Evolutionary conservation across 768 basidiomycete genomes (phyloP).

Genomic region (Amanita jacksonii): DNA sequence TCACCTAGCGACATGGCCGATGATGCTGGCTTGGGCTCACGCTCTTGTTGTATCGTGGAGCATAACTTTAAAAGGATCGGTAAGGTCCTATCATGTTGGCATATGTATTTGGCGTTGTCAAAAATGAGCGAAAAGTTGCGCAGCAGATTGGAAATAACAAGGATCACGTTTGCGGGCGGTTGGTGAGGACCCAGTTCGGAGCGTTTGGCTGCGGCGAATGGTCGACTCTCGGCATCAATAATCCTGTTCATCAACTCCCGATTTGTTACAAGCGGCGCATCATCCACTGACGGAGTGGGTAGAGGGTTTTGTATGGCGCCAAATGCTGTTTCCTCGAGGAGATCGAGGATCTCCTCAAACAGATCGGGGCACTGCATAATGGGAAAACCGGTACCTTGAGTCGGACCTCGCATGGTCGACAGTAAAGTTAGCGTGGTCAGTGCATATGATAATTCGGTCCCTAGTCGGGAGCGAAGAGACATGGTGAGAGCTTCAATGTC

Average conservation of each 20-base stretch:
- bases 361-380: slow-evolving; percentile 71
- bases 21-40: slow-evolving; percentile 36
- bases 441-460: slow-evolving; percentile 81
- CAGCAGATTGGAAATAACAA: slow-evolving; percentile 68
- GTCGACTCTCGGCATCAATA: slow-evolving; percentile 45
- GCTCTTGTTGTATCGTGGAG: slow-evolving; percentile 29
- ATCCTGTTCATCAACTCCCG: slow-evolving; percentile 51
- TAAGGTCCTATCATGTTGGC: slow-evolving; percentile 52
- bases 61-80: slow-evolving; percentile 65
- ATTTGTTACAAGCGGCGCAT: slow-evolving; percentile 46
- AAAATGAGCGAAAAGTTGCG: slow-evolving; percentile 74
- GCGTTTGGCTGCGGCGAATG: slow-evolving; percentile 48
- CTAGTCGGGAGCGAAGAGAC: slow-evolving; percentile 80
- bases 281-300: slow-evolving; percentile 19
- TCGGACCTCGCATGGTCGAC: slow-evolving; percentile 63
- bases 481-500: slow-evolving; percentile 93
- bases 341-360: slow-evolving; percentile 77
- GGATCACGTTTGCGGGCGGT: slow-evolving; percentile 58
- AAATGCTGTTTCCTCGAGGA: slow-evolving; percentile 79
- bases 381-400: slow-evolving; percentile 61
- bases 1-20: slow-evolving; percentile 61
- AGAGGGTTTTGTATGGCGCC: slow-evolving; percentile 30
- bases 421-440: slow-evolving; percentile 80
- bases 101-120: slow-evolving; percentile 64
- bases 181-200: slow-evolving; percentile 49